Evolutionary conservation across 345 rosid genomes (phyloP).

Genomic region (Viola odorata): DNA sequence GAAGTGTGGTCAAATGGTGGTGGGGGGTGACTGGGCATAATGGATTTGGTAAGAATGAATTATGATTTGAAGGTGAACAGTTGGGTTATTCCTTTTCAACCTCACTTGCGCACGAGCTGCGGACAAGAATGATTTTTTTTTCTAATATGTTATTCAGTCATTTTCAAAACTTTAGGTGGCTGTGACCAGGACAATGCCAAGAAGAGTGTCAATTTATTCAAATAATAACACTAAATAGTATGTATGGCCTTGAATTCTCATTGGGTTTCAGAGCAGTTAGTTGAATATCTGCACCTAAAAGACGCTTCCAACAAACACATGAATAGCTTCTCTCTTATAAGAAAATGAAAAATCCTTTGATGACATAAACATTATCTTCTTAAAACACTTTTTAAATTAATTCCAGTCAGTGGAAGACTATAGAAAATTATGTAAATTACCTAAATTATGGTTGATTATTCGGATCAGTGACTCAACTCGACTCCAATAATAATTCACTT

Average conservation of each 20-base stretch:
- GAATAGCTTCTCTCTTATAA: background rate
- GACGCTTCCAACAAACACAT: background rate
- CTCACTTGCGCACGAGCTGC: constrained; percentile 7
- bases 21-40: background rate
- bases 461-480: too few relatives aligned
- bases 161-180: constrained; percentile 20
- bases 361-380: background rate
- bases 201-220: background rate
- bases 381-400: too few relatives aligned
- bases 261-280: background rate
- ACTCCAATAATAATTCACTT: too few relatives aligned
- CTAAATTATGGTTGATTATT: too few relatives aligned
- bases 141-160: constrained; percentile 8
- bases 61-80: background rate
- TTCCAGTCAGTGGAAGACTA: too few relatives aligned
- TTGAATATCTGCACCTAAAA: background rate
- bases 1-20: constrained; percentile 4
- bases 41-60: constrained; percentile 22
- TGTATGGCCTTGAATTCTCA: background rate
- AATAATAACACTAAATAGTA: background rate
- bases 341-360: background rate
- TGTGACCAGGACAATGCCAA: constrained; percentile 17
- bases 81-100: background rate
- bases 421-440: too few relatives aligned
- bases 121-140: constrained; percentile 14